Base-by-base conservation (phyloP, 805 yeast species). In the Teunomyces pallodes region DNA sequence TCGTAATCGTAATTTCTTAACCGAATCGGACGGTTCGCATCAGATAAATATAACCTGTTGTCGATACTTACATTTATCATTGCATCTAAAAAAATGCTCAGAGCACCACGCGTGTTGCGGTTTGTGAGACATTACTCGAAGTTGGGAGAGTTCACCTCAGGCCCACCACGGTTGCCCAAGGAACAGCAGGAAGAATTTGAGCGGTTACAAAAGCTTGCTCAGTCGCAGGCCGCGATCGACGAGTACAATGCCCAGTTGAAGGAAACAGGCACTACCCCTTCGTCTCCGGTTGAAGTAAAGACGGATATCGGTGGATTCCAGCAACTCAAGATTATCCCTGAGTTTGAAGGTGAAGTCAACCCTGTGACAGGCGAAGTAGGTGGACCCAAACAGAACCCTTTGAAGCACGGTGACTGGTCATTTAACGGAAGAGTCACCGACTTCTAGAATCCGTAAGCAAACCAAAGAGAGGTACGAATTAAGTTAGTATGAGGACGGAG, bases 331-430 rank as follows among this genome's bases (percentile, higher is more conserved):
- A 84, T 90, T 3, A 84, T 90, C 46, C 96, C 97, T 2, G 99
- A 94, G 61, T 94, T 94, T 62, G 96, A 91, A 67, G 99, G 99
- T 1, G 91, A 90, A 52, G 82, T 77, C 13, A 94, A 94, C 62
- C 99, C 99, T 0, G 79, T 74, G 49, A 94, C 99, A 0, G 99
- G 99, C 3, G 99, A 94, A 68, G 76, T 86, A 17, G 96, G 96
- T 42, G 99, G 99, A 0, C 99, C 99, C 24, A 94, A 94, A 61
- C 98, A 94, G 66, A 97, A 94, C 61, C 99, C 99, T 0, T 75
- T 90, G 54, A 82, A 83, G 58, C 92, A 89, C 58, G 90, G 90
- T 13, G 67, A 66, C 44, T 94, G 95, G 81, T 85, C 97, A 7
- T 94, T 86, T 66, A 92, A 94, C 61, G 99, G 99, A 0, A 81